Evolutionary conservation across 352 stramenopile genomes (phyloP).

Genomic region (Phytophthora crassamura): DNA sequence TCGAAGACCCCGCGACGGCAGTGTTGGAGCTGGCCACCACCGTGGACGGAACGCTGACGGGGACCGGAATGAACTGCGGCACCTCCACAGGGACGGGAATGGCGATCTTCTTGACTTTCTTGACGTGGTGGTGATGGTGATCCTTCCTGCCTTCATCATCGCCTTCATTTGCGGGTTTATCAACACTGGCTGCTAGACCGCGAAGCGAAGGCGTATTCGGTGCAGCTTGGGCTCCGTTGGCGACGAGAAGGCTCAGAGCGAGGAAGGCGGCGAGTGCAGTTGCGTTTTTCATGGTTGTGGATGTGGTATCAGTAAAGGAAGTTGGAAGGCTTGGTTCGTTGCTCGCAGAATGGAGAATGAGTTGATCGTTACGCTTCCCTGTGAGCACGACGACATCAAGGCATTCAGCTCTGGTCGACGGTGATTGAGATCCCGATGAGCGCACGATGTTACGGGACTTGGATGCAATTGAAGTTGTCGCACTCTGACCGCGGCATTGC

Average conservation of each 20-base stretch:
- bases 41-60: conserved; percentile 27
- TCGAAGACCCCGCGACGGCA: conserved; percentile 20
- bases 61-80: conserved; percentile 36
- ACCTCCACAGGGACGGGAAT: conserved; percentile 38
- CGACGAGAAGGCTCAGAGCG: conserved; percentile 19
- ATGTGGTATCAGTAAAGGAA: background rate
- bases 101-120: conserved; percentile 40
- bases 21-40: conserved; percentile 34
- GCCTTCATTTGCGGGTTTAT: conserved; percentile 13
- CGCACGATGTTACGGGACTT: too few relatives aligned
- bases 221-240: background rate
- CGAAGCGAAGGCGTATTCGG: conserved; percentile 12
- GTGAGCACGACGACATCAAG: too few relatives aligned
- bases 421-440: too few relatives aligned
- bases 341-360: background rate
- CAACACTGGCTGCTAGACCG: conserved; percentile 7
- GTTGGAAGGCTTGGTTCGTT: background rate
- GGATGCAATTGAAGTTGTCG: too few relatives aligned
- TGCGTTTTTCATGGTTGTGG: conserved; percentile 21
- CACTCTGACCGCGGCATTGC: too few relatives aligned
- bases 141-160: conserved; percentile 18
- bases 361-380: too few relatives aligned
- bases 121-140: conserved; percentile 19
- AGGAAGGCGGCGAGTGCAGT: conserved; percentile 21
- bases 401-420: too few relatives aligned